Evolutionary conservation across 2,329 filamentous ascomycete genomes (phyloP), one percentile per base, ranked within the genome.

Genomic region (Sclerotinia glacialis): DNA sequence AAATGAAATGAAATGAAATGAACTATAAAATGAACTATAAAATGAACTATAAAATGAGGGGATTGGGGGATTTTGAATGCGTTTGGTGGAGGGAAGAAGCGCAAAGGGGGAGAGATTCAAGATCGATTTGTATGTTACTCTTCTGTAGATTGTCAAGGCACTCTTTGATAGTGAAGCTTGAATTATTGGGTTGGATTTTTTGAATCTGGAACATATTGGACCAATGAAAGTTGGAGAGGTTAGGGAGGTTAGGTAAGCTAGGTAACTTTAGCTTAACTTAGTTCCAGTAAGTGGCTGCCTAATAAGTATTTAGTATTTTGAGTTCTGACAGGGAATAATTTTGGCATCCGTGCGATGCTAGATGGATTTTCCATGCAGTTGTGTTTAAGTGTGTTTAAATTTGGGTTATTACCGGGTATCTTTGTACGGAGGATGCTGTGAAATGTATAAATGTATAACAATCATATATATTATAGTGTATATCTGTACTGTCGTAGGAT

Each of bases 21-120:
- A n/a, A n/a, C n/a, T n/a, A n/a, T n/a, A n/a, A n/a, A n/a, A n/a
- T n/a, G n/a, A n/a, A n/a, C n/a, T n/a, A n/a, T n/a, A n/a, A 47
- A 64, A 47, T 42, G 26, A 31, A 31, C 23, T 16, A 12, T 23
- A n/a, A n/a, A 46, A 46, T 31, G 40, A 59, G 23, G 55, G 56
- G 31, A 47, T 47, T 23, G 11, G 23, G 21, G 9, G 40, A 2
- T 31, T 46, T 59, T 31, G 26, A 59, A 9, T 47, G 56, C 21
- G 11, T n/a, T n/a, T n/a, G 37, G 40, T 63, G 40, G 42, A 63
- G 58, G 49, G 23, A 58, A 18, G 42, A 40, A 46, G 28, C 12
- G 65, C 47, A 56, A 47, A 50, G 49, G 62, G 62, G 12, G 34
- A 62, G 40, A 34, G 21, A 37, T n/a, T 5, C 18, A 46, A 49